Percentiles rank a stretch among this genome's conserved stretches.
These are phyloP conservation scores for Nemania sp. DNA, from an alignment of 2,329 filamentous ascomycete genomes.

Conservation along the genomic window DNA sequence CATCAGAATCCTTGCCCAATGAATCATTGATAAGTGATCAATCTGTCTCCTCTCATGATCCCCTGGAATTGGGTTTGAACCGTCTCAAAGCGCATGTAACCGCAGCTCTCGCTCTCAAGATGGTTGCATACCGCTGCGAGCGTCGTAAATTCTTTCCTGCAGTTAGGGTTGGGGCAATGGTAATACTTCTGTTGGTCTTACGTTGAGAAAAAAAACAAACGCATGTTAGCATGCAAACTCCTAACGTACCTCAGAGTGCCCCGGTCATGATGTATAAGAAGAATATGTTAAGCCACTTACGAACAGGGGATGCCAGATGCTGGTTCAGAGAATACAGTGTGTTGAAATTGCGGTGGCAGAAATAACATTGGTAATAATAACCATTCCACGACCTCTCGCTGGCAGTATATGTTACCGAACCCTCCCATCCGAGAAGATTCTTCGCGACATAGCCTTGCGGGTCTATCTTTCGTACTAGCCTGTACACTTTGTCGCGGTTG, in stretches of 20 bases:
- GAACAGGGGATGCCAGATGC: conserved; percentile 57
- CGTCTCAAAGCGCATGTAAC: conserved; percentile 43
- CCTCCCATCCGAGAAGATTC: conserved; percentile 44
- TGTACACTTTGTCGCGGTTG: conserved; percentile 50
- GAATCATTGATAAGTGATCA: not conserved
- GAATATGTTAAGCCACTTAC: conserved; percentile 41
- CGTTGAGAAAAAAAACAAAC: not conserved
- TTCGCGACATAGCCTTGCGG: conserved; percentile 53
- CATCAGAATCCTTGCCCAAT: no score
- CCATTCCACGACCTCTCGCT: conserved; percentile 19
- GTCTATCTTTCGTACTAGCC: conserved; percentile 50
- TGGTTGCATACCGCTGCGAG: conserved; percentile 48
- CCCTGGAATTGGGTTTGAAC: conserved; percentile 20
- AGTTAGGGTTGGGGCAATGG: conserved; percentile 45
- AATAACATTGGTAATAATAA: conserved; percentile 25
- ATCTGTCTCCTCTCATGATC: conserved; percentile 2
- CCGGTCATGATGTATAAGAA: not conserved
- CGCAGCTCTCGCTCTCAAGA: conserved; percentile 49
- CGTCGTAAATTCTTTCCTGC: conserved; percentile 44
- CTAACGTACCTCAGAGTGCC: not conserved
- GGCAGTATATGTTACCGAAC: conserved; percentile 21
- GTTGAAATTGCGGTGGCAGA: conserved; percentile 21
- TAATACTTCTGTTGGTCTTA: conserved; percentile 45
- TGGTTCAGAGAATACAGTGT: conserved; percentile 45
- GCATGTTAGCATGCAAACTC: not conserved